A percentile compares a stretch with the other conserved stretches of the same genome.
Conservation (phyloP, 2,329 filamentous ascomycete genomes). For the Aspergillus sp. region DNA sequence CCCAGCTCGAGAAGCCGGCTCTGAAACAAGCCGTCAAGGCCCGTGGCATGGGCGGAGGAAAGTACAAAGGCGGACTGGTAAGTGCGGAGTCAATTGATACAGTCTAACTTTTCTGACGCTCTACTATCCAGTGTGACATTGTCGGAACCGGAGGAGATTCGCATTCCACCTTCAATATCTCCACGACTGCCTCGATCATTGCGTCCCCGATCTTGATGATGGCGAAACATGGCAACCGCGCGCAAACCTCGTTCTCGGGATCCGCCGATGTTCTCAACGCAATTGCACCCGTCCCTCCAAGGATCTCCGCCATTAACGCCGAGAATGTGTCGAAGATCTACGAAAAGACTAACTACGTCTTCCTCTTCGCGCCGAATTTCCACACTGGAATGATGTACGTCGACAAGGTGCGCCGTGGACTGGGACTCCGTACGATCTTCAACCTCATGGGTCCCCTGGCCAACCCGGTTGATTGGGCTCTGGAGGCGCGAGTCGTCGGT, state of each 20-base stretch:
- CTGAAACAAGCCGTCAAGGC: constrained; percentile 53
- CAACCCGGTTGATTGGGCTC: constrained; percentile 73
- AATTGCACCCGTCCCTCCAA: constrained; percentile 62
- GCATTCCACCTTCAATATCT: constrained; percentile 98
- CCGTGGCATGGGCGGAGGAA: constrained; percentile 57
- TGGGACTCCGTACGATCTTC: constrained; percentile 95
- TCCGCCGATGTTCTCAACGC: constrained; percentile 82
- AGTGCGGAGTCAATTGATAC: constrained; percentile 23
- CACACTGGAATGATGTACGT: constrained; percentile 91
- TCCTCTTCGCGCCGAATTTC: constrained; percentile 92
- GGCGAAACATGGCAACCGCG: constrained; percentile 92
- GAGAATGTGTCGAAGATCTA: constrained; percentile 65
- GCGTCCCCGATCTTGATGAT: constrained; percentile 76
- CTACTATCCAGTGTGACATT: constrained; percentile 63
- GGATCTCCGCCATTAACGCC: constrained; percentile 65
- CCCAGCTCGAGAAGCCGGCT: constrained; percentile 55
- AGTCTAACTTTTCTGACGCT: constrained; percentile 4
- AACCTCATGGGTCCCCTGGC: constrained; percentile 88
- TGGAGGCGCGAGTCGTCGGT: constrained; percentile 89
- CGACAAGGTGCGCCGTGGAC: constrained; percentile 71
- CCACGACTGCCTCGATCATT: constrained; percentile 86
- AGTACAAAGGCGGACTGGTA: constrained; percentile 76
- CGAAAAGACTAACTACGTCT: constrained; percentile 75
- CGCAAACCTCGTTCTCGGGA: constrained; percentile 89
- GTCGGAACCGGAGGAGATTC: constrained; percentile 94